A percentile compares a stretch with the other conserved stretches of the same genome.
Evolutionary conservation across 768 basidiomycete genomes (phyloP).

Genomic region (Tephrocybe sp.): DNA sequence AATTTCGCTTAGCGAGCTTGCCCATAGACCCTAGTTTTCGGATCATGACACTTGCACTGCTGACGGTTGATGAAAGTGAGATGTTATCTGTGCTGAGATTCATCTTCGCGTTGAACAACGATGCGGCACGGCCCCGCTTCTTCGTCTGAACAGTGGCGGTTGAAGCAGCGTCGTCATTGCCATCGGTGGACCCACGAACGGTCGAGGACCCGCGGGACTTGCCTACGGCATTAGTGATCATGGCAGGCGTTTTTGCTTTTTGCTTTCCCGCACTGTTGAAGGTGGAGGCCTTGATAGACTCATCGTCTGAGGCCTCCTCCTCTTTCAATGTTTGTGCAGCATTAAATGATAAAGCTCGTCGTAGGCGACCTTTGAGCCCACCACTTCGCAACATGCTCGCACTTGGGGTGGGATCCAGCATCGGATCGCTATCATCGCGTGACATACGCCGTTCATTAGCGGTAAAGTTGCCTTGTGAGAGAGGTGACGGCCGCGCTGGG

Average conservation of each 20-base stretch:
- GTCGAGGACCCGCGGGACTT: constrained; percentile 18
- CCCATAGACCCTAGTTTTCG: constrained; percentile 92
- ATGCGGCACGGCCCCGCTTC: constrained; percentile 71
- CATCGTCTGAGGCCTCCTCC: constrained; percentile 48
- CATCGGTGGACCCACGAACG: constrained; percentile 27
- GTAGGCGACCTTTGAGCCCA: constrained; percentile 77
- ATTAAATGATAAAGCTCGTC: constrained; percentile 71
- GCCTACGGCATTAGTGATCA: constrained; percentile 28
- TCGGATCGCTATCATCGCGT: constrained; percentile 71
- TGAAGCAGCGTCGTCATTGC: constrained; percentile 40
- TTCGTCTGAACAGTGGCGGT: constrained; percentile 54
- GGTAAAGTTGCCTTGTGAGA: constrained; percentile 65
- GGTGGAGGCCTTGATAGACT: constrained; percentile 40
- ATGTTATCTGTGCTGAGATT: constrained; percentile 95
- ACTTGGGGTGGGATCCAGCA: constrained; percentile 43
- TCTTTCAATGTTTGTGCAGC: constrained; percentile 58
- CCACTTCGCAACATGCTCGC: constrained; percentile 49
- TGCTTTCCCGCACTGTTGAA: too few relatives aligned
- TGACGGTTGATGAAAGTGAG: constrained; percentile 91
- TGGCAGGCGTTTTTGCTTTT: constrained; percentile 32
- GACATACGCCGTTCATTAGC: constrained; percentile 77
- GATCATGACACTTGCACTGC: constrained; percentile 94
- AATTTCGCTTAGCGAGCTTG: constrained; percentile 85
- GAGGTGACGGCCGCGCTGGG: constrained; percentile 60
- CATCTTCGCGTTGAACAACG: constrained; percentile 84